A percentile compares a stretch with the other conserved stretches of the same genome.
Conservation (phyloP, 805 yeast species). For the Ogataea nitratoaversa region DNA sequence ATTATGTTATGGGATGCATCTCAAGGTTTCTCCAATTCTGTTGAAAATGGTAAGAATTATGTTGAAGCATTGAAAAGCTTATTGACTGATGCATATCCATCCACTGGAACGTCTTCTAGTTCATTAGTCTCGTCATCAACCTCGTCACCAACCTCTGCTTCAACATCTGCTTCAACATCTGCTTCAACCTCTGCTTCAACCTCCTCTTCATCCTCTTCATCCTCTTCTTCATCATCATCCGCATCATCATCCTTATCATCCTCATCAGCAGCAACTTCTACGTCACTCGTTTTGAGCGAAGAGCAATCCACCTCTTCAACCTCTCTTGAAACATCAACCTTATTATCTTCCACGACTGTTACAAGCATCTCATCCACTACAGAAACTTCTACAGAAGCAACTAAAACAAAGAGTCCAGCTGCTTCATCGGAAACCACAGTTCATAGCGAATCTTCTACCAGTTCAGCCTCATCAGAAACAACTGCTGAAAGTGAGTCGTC, state of each 20-base stretch:
- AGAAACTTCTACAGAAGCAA: too few relatives aligned
- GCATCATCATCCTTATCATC: conserved; percentile 11
- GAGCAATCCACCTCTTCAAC: conserved; percentile 6
- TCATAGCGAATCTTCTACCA: too few relatives aligned
- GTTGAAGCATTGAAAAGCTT: conserved; percentile 26
- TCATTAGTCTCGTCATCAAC: conserved; percentile 1
- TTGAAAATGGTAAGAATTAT: conserved; percentile 37
- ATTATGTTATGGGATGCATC: conserved; percentile 86
- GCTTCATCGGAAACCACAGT: conserved; percentile 11
- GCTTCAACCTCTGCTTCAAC: conserved; percentile 10
- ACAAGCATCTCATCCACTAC: too few relatives aligned
- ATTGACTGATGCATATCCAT: conserved; percentile 13
- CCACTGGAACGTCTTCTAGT: too few relatives aligned
- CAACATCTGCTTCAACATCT: conserved; percentile 7
- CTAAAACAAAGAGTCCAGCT: conserved; percentile 6
- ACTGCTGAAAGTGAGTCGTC: conserved; percentile 12
- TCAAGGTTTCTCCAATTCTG: conserved; percentile 46
- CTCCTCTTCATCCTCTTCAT: conserved; percentile 6
- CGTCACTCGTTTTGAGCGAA: conserved; percentile 11
- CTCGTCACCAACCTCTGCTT: conserved; percentile 8
- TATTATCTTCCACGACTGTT: too few relatives aligned
- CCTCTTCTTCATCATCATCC: conserved; percentile 12
- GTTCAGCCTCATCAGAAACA: too few relatives aligned
- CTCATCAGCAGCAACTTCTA: conserved; percentile 4
- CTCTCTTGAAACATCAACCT: too few relatives aligned